These are phyloP conservation scores for Westerdykella sp. DNA, from an alignment of 2,329 filamentous ascomycete species.

Conservation along the genomic window DNA sequence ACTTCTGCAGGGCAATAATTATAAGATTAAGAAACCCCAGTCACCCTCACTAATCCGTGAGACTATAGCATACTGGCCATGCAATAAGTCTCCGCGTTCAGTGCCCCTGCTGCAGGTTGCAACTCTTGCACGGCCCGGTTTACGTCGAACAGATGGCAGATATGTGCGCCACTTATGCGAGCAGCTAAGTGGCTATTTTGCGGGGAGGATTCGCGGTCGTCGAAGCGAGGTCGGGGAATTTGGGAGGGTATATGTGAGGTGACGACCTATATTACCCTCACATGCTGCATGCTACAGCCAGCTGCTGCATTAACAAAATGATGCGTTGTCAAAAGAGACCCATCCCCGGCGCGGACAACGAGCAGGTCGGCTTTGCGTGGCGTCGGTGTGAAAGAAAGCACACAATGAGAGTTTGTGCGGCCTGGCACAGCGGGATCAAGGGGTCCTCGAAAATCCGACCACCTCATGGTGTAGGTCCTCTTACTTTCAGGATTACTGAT, in stretches of 20 bases:
- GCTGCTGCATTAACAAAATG: constrained; percentile 5
- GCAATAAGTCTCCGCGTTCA: constrained; percentile 16
- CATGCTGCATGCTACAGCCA: constrained; percentile 12
- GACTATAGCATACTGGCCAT: constrained; percentile 8
- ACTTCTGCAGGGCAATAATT: constrained; percentile 7
- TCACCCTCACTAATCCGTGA: constrained; percentile 10
- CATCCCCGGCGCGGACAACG: no score
- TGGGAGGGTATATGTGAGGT: constrained; percentile 20
- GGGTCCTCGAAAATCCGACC: no score
- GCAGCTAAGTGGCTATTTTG: constrained; percentile 8
- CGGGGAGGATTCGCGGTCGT: background rate
- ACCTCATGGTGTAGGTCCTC: no score
- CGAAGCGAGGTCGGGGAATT: no score
- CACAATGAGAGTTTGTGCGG: no score
- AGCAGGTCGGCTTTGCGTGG: no score
- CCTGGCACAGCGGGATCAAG: no score
- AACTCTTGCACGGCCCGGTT: background rate
- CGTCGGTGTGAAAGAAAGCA: no score
- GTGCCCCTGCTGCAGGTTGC: constrained; percentile 12
- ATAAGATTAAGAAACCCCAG: constrained; percentile 2
- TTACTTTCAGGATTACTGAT: no score
- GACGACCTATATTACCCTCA: constrained; percentile 14
- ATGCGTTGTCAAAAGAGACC: no score
- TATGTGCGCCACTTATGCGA: constrained; percentile 8
- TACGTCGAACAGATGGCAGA: background rate